Conservation (phyloP, 192 early-diverging fungal species). For the Umbelopsis ramanniana region DNA sequence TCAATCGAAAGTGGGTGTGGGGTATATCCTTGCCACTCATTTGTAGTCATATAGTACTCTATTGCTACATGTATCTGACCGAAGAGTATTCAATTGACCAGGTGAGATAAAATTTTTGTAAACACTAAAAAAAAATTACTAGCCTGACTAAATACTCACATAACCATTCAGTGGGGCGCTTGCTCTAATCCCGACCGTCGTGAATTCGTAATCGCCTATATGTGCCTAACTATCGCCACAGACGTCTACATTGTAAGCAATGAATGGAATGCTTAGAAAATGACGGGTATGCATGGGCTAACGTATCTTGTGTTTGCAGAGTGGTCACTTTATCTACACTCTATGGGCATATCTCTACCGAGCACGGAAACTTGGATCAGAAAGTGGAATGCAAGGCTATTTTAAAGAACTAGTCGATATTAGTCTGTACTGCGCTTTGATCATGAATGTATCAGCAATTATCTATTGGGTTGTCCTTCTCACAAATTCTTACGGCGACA, state of each 20-base stretch:
- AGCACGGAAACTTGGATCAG: constrained; percentile 17
- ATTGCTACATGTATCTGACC: constrained; percentile 24
- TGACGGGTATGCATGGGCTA: neutral
- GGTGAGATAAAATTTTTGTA: neutral
- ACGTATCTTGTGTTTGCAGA: neutral
- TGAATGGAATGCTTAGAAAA: too few species aligned
- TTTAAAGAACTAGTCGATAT: constrained; percentile 24
- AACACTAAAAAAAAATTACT: too few species aligned
- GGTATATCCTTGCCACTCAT: constrained; percentile 17
- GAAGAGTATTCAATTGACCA: constrained; percentile 22
- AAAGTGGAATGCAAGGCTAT: constrained; percentile 22
- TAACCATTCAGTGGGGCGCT: neutral
- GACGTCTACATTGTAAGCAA: constrained; percentile 24
- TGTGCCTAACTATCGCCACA: constrained; percentile 22
- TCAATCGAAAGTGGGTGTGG: constrained; percentile 16
- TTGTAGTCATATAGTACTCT: constrained; percentile 17
- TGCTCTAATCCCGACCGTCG: constrained; percentile 21
- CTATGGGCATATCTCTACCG: constrained; percentile 18
- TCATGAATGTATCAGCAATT: constrained; percentile 23
- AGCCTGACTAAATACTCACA: neutral
- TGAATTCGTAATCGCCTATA: constrained; percentile 17
- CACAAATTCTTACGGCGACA: constrained; percentile 15
- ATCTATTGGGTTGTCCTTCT: constrained; percentile 16
- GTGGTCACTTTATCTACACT: constrained; percentile 19
- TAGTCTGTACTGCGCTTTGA: constrained; percentile 9